Evolutionary conservation across 768 basidiomycete species (phyloP).

Genomic region (Agaricus blazei): DNA sequence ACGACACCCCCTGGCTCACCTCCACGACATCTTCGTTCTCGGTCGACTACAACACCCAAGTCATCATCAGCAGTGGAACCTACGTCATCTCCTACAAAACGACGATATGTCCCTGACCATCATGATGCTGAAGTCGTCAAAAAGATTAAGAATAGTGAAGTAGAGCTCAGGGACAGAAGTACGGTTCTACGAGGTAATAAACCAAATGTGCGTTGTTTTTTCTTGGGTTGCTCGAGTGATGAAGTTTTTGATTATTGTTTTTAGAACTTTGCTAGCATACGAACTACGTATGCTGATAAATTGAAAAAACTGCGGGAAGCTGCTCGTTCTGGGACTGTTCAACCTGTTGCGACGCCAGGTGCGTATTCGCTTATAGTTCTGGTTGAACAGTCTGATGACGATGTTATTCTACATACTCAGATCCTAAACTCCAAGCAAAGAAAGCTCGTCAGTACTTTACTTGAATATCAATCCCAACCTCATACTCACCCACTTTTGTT

Average conservation of each 20-base stretch:
- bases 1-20: conserved; percentile 54
- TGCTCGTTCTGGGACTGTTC: conserved; percentile 43
- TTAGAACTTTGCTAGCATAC: conserved; percentile 81
- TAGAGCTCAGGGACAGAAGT: conserved; percentile 80
- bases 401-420: conserved; percentile 14
- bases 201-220: conserved; percentile 56
- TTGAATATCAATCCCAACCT: not conserved
- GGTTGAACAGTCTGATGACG: no score
- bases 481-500: not conserved
- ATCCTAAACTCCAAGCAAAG: conserved; percentile 57
- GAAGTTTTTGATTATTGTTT: not conserved
- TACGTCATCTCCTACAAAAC: conserved; percentile 54
- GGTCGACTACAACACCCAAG: conserved; percentile 24
- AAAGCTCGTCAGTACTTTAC: conserved; percentile 56
- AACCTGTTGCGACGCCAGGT: conserved; percentile 39
- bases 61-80: conserved; percentile 22
- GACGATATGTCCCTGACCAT: conserved; percentile 72
- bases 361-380: not conserved
- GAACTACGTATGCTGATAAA: conserved; percentile 64
- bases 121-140: conserved; percentile 84
- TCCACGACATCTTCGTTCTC: conserved; percentile 23
- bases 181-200: conserved; percentile 81
- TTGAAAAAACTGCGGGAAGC: conserved; percentile 74
- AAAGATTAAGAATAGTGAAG: conserved; percentile 68
- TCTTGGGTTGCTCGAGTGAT: no score